phyloP scores from a whole-genome alignment of 225 moss, liverwort and hornwort species.

The Marchantia polymorpha region DNA sequence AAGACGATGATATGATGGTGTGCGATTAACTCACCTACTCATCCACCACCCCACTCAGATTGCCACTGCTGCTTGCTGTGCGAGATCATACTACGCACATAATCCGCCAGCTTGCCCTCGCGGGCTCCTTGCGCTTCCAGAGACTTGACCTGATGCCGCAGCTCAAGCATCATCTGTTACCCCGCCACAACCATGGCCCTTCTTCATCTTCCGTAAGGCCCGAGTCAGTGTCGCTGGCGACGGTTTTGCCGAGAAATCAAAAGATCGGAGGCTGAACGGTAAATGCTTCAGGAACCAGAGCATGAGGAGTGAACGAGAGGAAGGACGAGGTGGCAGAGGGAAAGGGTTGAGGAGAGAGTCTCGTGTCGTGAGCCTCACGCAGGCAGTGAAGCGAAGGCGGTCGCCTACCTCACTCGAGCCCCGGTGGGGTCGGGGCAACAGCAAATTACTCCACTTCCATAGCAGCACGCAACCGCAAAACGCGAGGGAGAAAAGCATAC shows the following conservation, averaged over 20 bases:
- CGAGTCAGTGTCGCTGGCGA: not conserved
- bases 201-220: conserved; percentile 17
- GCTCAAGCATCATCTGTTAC: conserved; percentile 27
- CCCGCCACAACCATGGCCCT: conserved; percentile 30
- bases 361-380: conserved; percentile 44
- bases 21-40: conserved; percentile 17
- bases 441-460: conserved; percentile 36
- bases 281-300: conserved; percentile 6
- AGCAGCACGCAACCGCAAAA: conserved; percentile 38
- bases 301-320: not conserved
- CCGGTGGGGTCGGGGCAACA: conserved; percentile 35
- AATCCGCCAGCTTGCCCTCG: conserved; percentile 37
- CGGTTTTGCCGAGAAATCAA: conserved; percentile 10
- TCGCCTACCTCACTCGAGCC: conserved; percentile 34
- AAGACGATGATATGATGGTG: conserved; percentile 5
- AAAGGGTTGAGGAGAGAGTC: not conserved
- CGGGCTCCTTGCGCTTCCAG: not conserved
- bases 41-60: conserved; percentile 50
- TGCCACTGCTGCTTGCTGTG: conserved; percentile 35
- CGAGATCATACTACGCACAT: conserved; percentile 36
- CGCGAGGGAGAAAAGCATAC: conserved; percentile 25
- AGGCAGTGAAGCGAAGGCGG: conserved; percentile 24
- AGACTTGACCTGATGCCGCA: conserved; percentile 9
- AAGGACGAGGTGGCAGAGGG: not conserved
- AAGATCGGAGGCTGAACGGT: conserved; percentile 28